Conservation (phyloP, 176 grass and related monocot species). For the Triticum turgidum region DNA sequence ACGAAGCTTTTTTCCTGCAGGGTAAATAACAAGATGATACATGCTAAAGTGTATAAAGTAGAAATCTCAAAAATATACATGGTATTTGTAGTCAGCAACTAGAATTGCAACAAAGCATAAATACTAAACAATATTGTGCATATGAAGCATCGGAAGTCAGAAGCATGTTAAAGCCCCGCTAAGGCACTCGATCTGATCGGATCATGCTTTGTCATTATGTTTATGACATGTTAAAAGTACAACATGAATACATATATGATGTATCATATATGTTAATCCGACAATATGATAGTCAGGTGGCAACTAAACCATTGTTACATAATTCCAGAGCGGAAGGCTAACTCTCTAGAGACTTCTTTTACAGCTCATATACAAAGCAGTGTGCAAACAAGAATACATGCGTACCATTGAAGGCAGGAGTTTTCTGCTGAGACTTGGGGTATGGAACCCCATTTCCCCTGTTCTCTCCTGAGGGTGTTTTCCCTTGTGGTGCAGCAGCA, state of each 20-base stretch:
- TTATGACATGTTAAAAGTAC: not conserved
- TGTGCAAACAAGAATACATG: not conserved
- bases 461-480: constrained; percentile 34
- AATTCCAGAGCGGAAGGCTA: not conserved
- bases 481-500: constrained; percentile 28
- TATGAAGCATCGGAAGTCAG: constrained; percentile 1
- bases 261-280: not conserved
- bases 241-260: not conserved
- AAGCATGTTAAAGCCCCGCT: constrained; percentile 9
- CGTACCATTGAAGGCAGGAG: constrained; percentile 56
- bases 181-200: not conserved
- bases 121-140: not conserved
- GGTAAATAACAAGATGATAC: not conserved
- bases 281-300: not conserved
- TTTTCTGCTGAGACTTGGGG: constrained; percentile 50
- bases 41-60: constrained; percentile 10
- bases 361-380: constrained; percentile 8
- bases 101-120: not conserved
- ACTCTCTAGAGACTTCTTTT: not conserved
- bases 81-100: not conserved
- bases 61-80: not conserved
- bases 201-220: not conserved
- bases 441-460: constrained; percentile 54
- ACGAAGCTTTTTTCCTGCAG: constrained; percentile 65
- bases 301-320: not conserved